Evolutionary conservation across 257 asterid genomes (phyloP).

Genomic region (Eucommia ulmoides): DNA sequence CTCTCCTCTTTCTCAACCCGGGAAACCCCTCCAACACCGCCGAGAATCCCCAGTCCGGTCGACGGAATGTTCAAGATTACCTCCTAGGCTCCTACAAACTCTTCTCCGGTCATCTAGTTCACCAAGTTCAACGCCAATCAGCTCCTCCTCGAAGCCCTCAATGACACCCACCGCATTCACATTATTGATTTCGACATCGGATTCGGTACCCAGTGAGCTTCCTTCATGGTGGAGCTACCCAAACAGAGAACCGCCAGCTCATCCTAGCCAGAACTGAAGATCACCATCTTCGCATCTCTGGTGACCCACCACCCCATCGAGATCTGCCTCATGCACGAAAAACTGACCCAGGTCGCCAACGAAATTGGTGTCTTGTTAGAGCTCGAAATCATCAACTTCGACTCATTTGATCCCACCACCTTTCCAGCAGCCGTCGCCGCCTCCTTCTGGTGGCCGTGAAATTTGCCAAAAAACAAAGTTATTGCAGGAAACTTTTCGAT

Average conservation of each 20-base stretch:
- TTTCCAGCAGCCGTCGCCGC: constrained; percentile 17
- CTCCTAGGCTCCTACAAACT: constrained; percentile 28
- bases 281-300: constrained; percentile 48
- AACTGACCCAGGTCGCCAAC: constrained; percentile 27
- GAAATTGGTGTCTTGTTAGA: constrained; percentile 32
- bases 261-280: constrained; percentile 30
- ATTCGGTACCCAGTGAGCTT: constrained; percentile 52
- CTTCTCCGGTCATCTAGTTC: constrained; percentile 38
- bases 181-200: constrained; percentile 51
- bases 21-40: constrained; percentile 8
- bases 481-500: constrained; percentile 44
- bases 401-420: constrained; percentile 36
- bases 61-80: constrained; percentile 42
- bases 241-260: constrained; percentile 16
- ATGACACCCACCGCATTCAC: constrained; percentile 21
- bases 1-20: constrained; percentile 17
- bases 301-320: constrained; percentile 29
- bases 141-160: constrained; percentile 35
- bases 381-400: constrained; percentile 47
- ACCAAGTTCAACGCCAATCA: constrained; percentile 44
- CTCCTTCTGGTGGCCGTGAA: too few relatives aligned
- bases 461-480: constrained; percentile 24
- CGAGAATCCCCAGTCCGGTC: constrained; percentile 22
- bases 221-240: constrained; percentile 49
- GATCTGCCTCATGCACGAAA: constrained; percentile 43